Evolutionary conservation across 352 stramenopile species (phyloP), one percentile per base, ranked within the genome.

Genomic region (Phytopythium ostracodes): DNA sequence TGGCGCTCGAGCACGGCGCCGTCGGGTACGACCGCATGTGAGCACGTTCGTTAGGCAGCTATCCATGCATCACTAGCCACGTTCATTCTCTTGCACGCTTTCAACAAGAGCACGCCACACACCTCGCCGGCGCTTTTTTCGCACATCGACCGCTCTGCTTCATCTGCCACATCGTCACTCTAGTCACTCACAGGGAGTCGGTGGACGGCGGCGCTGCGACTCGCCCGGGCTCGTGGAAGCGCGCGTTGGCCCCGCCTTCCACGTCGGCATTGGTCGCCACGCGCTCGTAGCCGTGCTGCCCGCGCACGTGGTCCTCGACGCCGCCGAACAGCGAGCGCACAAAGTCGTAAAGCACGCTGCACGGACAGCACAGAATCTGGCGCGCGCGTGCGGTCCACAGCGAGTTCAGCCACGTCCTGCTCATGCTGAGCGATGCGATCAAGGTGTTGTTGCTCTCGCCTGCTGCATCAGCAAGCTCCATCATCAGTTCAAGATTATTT

Each of bases 21-120:
- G 70, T 91, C 31, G 84, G 84, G 18, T 93, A 91, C 58, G 81
- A 93, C 56, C 78, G 81, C 50, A 88, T 93, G 75, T 93, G 82
- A 65, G 6, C 14, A 25, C 47, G 4, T 51, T 29, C 7, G 44
- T 29, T 51, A 51, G n/a, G 44, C 22, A 17, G 38, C 38, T 44
- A 8, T n/a, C 44, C n/a, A 22, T 27, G 5, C 9, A 5, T 31
- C 8, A 42, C 44, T 4, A 14, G 20, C 42, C 42, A 49, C 4
- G 8, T 51, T 18, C 20, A 24, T 51, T 51, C 9, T 10, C 44
- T 51, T 29, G 44, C 44, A 31, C n/a, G 17, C 20, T 12, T 51
- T 51, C 44, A 51, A 18, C 44, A 51, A 27, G 22, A 53, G 9
- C 12, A 14, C 15, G 22, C 20, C 36, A 20, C 29, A 11, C 17